phyloP scores from a whole-genome alignment of 345 rosid genomes.

The Dimocarpus longan region DNA sequence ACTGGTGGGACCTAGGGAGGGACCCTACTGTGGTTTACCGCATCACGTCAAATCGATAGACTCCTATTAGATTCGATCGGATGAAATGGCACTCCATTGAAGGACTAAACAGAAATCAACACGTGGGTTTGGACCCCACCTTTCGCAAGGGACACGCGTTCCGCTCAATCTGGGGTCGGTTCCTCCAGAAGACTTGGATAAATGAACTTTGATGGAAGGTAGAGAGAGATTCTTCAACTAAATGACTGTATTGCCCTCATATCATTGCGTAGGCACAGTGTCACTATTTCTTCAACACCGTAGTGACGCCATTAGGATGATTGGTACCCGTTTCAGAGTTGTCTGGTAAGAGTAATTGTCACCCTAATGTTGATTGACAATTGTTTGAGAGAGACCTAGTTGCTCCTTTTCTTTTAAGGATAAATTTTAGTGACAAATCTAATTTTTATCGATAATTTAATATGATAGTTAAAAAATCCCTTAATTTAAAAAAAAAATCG shows the following conservation, averaged over 20 bases:
- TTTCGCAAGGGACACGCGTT: neutral
- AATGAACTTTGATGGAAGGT: neutral
- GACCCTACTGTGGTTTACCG: neutral
- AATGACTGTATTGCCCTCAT: neutral
- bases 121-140: neutral
- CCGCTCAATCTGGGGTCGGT: neutral
- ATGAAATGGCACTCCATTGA: conserved; percentile 4
- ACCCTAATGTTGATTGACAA: neutral
- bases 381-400: neutral
- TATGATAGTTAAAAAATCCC: no score
- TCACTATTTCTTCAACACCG: neutral
- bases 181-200: conserved; percentile 4
- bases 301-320: neutral
- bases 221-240: neutral
- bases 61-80: neutral
- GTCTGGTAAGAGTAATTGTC: neutral
- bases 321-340: neutral
- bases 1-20: conserved; percentile 7
- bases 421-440: no score
- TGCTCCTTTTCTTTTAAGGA: neutral
- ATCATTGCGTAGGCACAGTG: neutral
- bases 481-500: no score
- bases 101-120: neutral
- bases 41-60: neutral
- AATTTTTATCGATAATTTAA: no score